These are phyloP conservation scores for Calcarisporium arbuscula DNA, from an alignment of 2,329 filamentous ascomycete species.

Conservation along the genomic window DNA sequence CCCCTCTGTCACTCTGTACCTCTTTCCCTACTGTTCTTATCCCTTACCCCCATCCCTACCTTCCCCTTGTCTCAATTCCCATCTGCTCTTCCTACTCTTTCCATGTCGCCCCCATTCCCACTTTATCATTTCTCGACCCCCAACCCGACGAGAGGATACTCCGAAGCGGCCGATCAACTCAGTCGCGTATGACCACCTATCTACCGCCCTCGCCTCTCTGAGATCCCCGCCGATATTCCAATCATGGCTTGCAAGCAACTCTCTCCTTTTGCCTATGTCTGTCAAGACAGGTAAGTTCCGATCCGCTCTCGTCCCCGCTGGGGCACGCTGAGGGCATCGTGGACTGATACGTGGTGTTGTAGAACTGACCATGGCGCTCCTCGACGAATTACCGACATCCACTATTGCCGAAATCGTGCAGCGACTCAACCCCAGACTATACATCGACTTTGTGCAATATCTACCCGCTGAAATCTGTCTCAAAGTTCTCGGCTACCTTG, in stretches of 20 bases:
- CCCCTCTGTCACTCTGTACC: no score
- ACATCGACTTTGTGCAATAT: conserved; percentile 84
- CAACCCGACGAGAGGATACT: conserved; percentile 82
- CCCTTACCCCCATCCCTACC: no score
- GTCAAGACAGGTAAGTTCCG: conserved; percentile 41
- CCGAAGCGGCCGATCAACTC: conserved; percentile 67
- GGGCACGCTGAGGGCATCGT: conserved; percentile 10
- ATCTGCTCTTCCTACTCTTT: no score
- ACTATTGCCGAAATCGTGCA: conserved; percentile 76
- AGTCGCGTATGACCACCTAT: conserved; percentile 29
- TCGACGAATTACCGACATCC: conserved; percentile 73
- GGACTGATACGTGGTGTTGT: neutral
- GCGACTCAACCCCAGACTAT: conserved; percentile 72
- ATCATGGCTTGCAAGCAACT: conserved; percentile 43
- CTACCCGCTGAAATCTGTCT: conserved; percentile 88
- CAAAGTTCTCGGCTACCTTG: conserved; percentile 81
- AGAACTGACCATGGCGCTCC: conserved; percentile 77
- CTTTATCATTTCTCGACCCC: conserved; percentile 45
- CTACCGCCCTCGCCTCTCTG: conserved; percentile 26
- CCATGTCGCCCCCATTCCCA: conserved; percentile 10
- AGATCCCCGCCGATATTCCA: conserved; percentile 38
- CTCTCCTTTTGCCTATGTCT: conserved; percentile 40
- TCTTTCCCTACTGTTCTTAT: no score
- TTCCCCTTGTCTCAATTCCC: no score
- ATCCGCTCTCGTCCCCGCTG: neutral